A percentile compares a stretch with the other conserved stretches of the same genome.
Evolutionary conservation across 2,329 filamentous ascomycete species (phyloP).

Genomic region (Davidsoniella neocaledoniae): DNA sequence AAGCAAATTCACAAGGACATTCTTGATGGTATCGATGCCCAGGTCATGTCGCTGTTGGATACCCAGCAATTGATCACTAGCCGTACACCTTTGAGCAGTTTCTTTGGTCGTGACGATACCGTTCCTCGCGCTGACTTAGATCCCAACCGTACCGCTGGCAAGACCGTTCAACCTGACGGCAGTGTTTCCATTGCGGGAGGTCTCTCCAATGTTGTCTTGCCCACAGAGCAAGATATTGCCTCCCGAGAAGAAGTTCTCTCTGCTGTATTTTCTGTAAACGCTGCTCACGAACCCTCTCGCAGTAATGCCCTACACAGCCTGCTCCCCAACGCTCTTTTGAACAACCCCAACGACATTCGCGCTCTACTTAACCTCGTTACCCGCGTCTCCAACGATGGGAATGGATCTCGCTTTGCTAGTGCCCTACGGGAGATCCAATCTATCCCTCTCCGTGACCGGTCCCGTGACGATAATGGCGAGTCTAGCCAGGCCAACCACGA

Average conservation of each 20-base stretch:
- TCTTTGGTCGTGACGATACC: constrained; percentile 55
- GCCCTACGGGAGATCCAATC: neutral
- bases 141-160: constrained; percentile 45
- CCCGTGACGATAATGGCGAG: neutral
- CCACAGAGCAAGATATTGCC: constrained; percentile 42
- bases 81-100: constrained; percentile 56
- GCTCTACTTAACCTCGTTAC: constrained; percentile 9
- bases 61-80: constrained; percentile 60
- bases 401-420: neutral
- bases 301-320: constrained; percentile 3
- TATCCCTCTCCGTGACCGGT: neutral
- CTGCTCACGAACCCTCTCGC: constrained; percentile 6
- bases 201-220: constrained; percentile 37
- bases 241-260: constrained; percentile 44
- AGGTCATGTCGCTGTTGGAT: constrained; percentile 57
- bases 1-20: constrained; percentile 80
- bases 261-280: constrained; percentile 26
- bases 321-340: constrained; percentile 17
- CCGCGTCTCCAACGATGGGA: neutral
- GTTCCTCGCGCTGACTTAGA: constrained; percentile 46
- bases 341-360: constrained; percentile 7
- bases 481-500: neutral
- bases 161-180: constrained; percentile 43
- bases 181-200: constrained; percentile 47
- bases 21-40: constrained; percentile 59